phyloP scores from a whole-genome alignment of 768 basidiomycete genomes.

The Kwoniella newhampshirensis region DNA sequence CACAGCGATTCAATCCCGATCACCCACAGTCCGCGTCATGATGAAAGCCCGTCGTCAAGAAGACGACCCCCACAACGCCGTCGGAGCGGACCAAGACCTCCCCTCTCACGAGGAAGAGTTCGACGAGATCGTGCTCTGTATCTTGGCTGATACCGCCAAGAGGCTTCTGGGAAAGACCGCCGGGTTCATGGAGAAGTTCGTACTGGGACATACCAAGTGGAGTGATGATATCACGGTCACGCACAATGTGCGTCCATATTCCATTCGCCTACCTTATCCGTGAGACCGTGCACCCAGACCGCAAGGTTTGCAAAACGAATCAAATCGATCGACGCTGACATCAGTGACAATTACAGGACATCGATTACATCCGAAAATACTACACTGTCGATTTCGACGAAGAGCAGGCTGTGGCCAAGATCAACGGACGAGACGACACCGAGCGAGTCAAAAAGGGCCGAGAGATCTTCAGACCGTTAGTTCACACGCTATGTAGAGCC shows the following conservation, averaged over 20 bases:
- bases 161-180: slow-evolving; percentile 56
- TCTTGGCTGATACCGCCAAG: slow-evolving; percentile 57
- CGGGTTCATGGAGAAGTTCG: slow-evolving; percentile 54
- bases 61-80: slow-evolving; percentile 54
- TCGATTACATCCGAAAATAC: slow-evolving; percentile 54
- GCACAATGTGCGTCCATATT: slow-evolving; percentile 52
- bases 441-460: slow-evolving; percentile 46
- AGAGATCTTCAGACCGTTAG: slow-evolving; percentile 53
- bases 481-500: not conserved
- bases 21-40: slow-evolving; percentile 48
- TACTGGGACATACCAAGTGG: slow-evolving; percentile 58
- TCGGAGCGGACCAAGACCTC: slow-evolving; percentile 51
- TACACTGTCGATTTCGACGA: slow-evolving; percentile 52
- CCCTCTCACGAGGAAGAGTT: slow-evolving; percentile 52
- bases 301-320: not conserved
- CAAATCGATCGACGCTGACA: too few species aligned
- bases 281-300: too few species aligned
- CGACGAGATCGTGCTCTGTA: slow-evolving; percentile 58
- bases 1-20: slow-evolving; percentile 40
- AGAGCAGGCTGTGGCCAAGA: slow-evolving; percentile 38
- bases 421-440: slow-evolving; percentile 54
- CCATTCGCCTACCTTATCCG: not conserved
- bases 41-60: slow-evolving; percentile 46
- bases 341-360: slow-evolving; percentile 38
- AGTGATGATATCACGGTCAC: slow-evolving; percentile 58